These are phyloP conservation scores for Rhizopogon roseolus DNA, from an alignment of 768 basidiomycete genomes.

Conservation along the genomic window DNA sequence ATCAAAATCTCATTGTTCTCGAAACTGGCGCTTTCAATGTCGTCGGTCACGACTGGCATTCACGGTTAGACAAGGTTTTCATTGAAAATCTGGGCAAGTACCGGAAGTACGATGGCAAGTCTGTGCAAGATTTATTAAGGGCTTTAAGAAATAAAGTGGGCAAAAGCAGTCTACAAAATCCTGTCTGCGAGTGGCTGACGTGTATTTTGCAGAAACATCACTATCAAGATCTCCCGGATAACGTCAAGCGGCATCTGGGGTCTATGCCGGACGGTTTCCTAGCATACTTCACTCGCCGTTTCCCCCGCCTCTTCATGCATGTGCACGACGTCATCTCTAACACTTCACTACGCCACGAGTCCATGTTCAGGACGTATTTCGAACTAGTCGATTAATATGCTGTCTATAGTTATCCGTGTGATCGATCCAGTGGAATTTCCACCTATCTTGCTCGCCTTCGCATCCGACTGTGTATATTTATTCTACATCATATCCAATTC, in stretches of 20 bases:
- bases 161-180: conserved; percentile 2
- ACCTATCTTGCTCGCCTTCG: not conserved
- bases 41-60: conserved; percentile 89
- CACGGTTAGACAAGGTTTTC: conserved; percentile 81
- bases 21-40: conserved; percentile 67
- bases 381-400: conserved; percentile 49
- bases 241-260: conserved; percentile 84
- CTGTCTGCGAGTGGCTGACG: conserved; percentile 6
- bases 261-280: conserved; percentile 91
- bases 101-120: conserved; percentile 90
- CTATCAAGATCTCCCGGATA: conserved; percentile 93
- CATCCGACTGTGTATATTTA: not conserved
- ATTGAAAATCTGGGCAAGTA: conserved; percentile 96
- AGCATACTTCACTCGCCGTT: conserved; percentile 90
- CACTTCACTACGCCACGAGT: conserved; percentile 71
- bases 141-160: conserved; percentile 93
- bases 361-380: conserved; percentile 91
- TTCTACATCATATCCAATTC: conserved; percentile 5
- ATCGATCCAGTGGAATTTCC: conserved; percentile 7
- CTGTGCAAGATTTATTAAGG: conserved; percentile 87
- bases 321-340: conserved; percentile 79
- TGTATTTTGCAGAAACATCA: conserved; percentile 75
- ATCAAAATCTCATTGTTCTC: conserved; percentile 66
- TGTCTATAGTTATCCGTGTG: conserved; percentile 7
- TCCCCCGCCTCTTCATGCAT: conserved; percentile 86